phyloP scores from a whole-genome alignment of 83 land plant species.

The Thuja plicata region DNA sequence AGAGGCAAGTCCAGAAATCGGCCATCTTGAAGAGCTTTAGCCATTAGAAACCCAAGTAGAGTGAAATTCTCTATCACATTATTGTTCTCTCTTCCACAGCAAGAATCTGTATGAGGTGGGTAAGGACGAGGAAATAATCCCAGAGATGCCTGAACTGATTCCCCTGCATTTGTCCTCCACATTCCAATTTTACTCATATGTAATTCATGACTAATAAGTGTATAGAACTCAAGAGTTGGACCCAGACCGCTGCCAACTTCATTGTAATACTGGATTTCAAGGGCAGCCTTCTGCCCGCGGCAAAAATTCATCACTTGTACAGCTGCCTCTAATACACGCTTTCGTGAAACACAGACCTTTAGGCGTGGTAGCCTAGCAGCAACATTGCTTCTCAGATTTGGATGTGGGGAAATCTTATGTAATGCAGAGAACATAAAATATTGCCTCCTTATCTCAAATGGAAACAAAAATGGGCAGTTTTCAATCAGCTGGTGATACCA shows the following conservation, averaged over 20 bases:
- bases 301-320: conserved; percentile 47
- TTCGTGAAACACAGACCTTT: conserved; percentile 53
- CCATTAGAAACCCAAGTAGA: conserved; percentile 86
- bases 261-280: conserved; percentile 52
- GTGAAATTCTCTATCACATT: conserved; percentile 48
- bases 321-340: conserved; percentile 44
- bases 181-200: conserved; percentile 41
- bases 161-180: conserved; percentile 48
- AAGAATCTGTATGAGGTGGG: too few species aligned
- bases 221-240: conserved; percentile 58
- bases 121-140: too few species aligned
- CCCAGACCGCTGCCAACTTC: conserved; percentile 58
- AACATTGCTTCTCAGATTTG: conserved; percentile 27
- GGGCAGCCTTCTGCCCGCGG: conserved; percentile 46
- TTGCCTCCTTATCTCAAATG: conserved; percentile 57
- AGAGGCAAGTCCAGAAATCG: conserved; percentile 87
- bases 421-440: conserved; percentile 51
- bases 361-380: conserved; percentile 48
- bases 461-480: conserved; percentile 55
- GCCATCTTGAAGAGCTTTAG: conserved; percentile 93
- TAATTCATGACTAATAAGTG: conserved; percentile 50
- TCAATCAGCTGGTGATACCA: conserved; percentile 48
- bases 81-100: too few species aligned
- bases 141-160: conserved; percentile 18
- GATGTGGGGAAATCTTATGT: conserved; percentile 33